These are phyloP conservation scores for Escallonia herrerae DNA, from an alignment of 129 eudicot genomes.

Conservation along the genomic window DNA sequence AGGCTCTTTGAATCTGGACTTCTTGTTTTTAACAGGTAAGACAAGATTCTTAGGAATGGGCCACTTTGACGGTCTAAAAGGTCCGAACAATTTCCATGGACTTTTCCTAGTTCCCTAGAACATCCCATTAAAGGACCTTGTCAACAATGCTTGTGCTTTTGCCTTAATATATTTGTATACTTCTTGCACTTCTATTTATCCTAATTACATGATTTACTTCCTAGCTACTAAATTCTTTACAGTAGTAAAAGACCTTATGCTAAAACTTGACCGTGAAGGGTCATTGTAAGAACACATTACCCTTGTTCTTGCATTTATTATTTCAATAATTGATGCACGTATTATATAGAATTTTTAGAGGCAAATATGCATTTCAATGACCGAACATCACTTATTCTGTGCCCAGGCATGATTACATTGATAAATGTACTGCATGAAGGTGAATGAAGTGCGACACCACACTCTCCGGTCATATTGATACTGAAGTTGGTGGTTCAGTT, in stretches of 20 bases:
- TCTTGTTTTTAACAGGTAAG: background rate
- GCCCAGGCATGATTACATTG: constrained; percentile 4
- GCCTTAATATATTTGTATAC: background rate
- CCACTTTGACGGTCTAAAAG: background rate
- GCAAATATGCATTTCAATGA: background rate
- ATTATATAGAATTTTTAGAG: background rate
- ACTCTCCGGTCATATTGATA: constrained; percentile 1
- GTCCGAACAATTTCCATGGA: background rate
- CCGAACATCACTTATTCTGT: background rate
- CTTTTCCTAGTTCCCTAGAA: background rate
- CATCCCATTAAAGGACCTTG: background rate
- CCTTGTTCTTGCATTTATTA: no score
- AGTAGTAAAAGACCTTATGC: no score
- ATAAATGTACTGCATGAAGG: background rate
- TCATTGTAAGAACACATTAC: background rate
- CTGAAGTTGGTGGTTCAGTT: constrained; percentile 4
- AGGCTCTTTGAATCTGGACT: background rate
- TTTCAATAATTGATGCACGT: no score
- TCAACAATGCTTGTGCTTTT: background rate
- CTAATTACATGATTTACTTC: background rate
- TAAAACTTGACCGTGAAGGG: background rate
- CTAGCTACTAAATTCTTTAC: background rate
- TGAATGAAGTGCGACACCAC: background rate
- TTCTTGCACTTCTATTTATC: background rate
- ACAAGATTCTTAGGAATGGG: background rate